Base-by-base conservation (phyloP, 768 basidiomycete genomes). In the Tricholoma hemisulphureum region DNA sequence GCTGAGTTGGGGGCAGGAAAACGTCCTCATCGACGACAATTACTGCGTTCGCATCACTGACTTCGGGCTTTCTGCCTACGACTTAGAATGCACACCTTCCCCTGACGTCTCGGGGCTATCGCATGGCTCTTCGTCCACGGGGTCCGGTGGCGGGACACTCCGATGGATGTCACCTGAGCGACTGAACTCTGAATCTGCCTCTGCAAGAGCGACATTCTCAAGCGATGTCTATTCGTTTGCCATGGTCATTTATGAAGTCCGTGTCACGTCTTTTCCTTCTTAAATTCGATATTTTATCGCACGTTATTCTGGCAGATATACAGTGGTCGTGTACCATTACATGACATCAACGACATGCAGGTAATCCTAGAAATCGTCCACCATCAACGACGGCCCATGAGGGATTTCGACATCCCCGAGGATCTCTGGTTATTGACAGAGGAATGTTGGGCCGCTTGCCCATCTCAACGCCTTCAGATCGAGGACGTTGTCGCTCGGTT, bases 131-230 rank as follows among this genome's bases (percentile, higher is more conserved):
- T 6, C 23, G 31, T 63, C 62, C 59, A 58, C 58, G 4, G 43
- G 45, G 3, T 62, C 61, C 1, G 65, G 61, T 5, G 66, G 54
- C 8, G 67, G 72, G 6, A 72, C 64, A 6, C 51, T 35, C n/a
- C 64, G 66, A 20, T 73, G 69, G 72, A 71, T 70, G 69, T 66
- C 69, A 0, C 70, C 72, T 0, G 70, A 73, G 34, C 63, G 61
- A 4, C 63, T 65, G 10, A 50, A 26, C 0, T 66, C 52, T 39
- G 57, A 58, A 7, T 24, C 39, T 3, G 6, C 31, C 9, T 56
- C 31, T 13, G 59, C 64, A 0, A 55, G 53, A 37, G 57, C 67
- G 2, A 71, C 72, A 8, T 65, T 66, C 31, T 29, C 57, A 24
- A 71, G 70, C 41, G 72, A 73, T 54, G 60, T 73, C 1, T 73